phyloP scores from a whole-genome alignment of 495 filamentous ascomycete species.

The Beverwykella pulmonaria region DNA sequence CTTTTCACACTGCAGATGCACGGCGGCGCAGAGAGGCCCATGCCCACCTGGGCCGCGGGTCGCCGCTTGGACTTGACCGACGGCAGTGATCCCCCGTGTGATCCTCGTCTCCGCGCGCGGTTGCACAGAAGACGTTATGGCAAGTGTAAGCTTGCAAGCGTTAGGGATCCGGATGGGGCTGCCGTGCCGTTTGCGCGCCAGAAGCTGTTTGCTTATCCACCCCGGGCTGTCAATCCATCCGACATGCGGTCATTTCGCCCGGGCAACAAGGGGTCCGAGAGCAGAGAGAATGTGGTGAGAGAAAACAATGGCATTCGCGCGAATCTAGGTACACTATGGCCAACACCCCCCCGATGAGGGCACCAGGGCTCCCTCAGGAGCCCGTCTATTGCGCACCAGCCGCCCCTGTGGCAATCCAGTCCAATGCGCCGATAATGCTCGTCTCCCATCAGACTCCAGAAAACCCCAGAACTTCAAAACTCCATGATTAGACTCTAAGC shows the following conservation, averaged over 20 bases:
- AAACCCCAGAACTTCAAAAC: constrained; percentile 15
- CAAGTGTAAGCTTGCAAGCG: background rate
- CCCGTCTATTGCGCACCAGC: constrained; percentile 21
- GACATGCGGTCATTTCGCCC: background rate
- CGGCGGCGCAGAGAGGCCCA: background rate
- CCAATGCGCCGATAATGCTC: constrained; percentile 26
- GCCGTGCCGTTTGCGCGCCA: background rate
- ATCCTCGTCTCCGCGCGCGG: constrained; percentile 1
- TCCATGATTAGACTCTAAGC: constrained; percentile 10
- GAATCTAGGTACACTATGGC: constrained; percentile 18
- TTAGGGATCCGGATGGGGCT: background rate
- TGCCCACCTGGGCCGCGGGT: constrained; percentile 22
- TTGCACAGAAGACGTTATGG: constrained; percentile 22
- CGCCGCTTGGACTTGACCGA: background rate
- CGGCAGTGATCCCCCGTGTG: constrained; percentile 13
- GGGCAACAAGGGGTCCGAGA: constrained; percentile 1
- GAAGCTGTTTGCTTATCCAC: constrained; percentile 7
- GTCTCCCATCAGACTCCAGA: constrained; percentile 15
- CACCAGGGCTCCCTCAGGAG: background rate
- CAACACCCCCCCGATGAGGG: constrained; percentile 13
- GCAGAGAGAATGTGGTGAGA: background rate
- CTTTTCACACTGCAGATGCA: background rate
- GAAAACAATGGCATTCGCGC: constrained; percentile 21
- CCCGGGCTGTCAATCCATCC: background rate
- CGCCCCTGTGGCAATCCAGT: background rate